Evolutionary conservation across 164 flowering plant species (phyloP), one percentile per base, ranked within the genome.

Genomic region (Liquidambar formosana): DNA sequence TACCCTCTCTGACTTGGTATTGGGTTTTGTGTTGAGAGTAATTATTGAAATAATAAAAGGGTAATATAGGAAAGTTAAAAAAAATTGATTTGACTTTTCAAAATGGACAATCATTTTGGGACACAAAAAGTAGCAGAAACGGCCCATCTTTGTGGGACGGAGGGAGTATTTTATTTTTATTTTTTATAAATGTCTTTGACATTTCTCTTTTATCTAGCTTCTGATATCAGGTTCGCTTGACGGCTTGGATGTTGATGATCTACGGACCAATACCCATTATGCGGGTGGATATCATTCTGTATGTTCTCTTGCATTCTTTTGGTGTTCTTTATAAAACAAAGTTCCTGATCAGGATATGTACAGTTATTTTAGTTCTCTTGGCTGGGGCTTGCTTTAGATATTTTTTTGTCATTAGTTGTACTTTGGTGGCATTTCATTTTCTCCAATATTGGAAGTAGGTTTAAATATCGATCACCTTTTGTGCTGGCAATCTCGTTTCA

Each of bases 161-260:
- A n/a, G n/a, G n/a, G n/a, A n/a, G n/a, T n/a, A n/a, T n/a, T n/a
- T n/a, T n/a, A n/a, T n/a, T n/a, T n/a, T n/a, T n/a, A 61, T 21
- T 63, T 45, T 10, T 45, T 22, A 72, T 57, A 52, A 14, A 16
- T 48, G 38, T 25, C 43, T 23, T 56, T 41, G 45, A 71, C 49
- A n/a, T 62, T 10, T 49, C 18, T 52, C 73, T 48, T 63, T 52
- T 49, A 67, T 67, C 25, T 84, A 94, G 99, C 89, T 92, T 75
- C 78, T 94, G 53, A 89, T 94, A 83, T 92, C 99, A 67, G 97
- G 99, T 56, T 89, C 99, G 41, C 84, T 90, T 60, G 99, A 92
- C 57, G 91, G 95, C 65, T 74, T 94, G 85, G 95, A 92, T 83
- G 78, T 94, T 72, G 89, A 87, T 71, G 94, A 94, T 72, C 74